Evolutionary conservation across 2,329 filamentous ascomycete genomes (phyloP), one percentile per base, ranked within the genome.

Genomic region (Helotiales sp.): DNA sequence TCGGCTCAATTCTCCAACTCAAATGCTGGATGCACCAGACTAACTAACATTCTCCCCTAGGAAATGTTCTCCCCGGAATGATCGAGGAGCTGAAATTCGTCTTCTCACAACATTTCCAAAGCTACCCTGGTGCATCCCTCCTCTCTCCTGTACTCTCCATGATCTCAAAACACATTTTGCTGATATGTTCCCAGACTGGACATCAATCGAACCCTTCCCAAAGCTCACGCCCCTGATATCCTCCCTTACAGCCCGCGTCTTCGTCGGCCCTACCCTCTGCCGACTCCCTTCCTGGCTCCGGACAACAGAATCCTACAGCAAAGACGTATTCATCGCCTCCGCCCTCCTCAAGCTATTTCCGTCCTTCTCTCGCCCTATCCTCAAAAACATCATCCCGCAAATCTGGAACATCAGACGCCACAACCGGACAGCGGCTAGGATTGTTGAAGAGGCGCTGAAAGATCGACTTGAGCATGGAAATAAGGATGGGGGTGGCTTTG

Each of bases 301-400:
- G 3, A 59, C 63, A 3, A 50, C 22, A n/a, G 50, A 52, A 32
- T 24, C 43, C n/a, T 64, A 60, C 55, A 43, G 54, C 8, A 40
- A 43, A 54, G 63, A 60, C 15, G 20, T 64, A 10, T 60, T 64
- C 40, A 60, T 37, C 20, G 28, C 54, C 1, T 32, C 45, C 17
- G 17, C 54, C 1, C 28, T 60, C 17, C 28, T 64, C n/a, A 64
- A 64, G 11, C 13, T 52, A 20, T 59, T 50, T 28, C 63, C 54
- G 28, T 3, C 40, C 2, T 52, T 45, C 6, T 17, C 50, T 6
- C 43, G 45, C 1, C 26, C 20, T 2, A 6, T 64, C 3, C 3
- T 24, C 15, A 58, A 64, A 43, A 52, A 28, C 54, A 22, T 60
- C 4, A 43, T 64, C 28, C 63, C 63, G 1, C 54, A 50, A 17